Evolutionary conservation across 768 basidiomycete species (phyloP).

Genomic region (Boletus insuetus): DNA sequence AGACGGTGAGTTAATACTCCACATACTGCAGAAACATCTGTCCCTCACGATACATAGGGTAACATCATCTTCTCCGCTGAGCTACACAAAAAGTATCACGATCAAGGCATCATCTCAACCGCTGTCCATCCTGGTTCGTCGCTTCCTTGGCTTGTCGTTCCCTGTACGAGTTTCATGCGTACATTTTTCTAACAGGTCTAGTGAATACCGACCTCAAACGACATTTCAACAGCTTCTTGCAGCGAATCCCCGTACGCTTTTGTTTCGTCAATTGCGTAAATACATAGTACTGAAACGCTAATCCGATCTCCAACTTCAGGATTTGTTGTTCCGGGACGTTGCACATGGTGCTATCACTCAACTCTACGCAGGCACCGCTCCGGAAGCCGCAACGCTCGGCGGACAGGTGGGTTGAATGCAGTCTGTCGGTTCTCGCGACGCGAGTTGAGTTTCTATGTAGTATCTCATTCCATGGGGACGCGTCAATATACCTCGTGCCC

Average conservation of each 20-base stretch:
- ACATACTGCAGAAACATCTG: background rate
- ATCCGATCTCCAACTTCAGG: background rate
- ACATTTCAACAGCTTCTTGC: background rate
- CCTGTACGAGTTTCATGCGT: background rate
- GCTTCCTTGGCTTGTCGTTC: background rate
- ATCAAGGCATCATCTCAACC: constrained; percentile 43
- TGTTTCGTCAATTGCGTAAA: background rate
- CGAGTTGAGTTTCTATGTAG: background rate
- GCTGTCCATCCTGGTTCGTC: constrained; percentile 42
- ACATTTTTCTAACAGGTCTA: background rate
- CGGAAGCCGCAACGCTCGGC: constrained; percentile 1
- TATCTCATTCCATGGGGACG: constrained; percentile 10
- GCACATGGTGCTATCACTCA: constrained; percentile 8
- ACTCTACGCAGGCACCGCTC: constrained; percentile 9
- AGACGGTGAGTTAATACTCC: no score
- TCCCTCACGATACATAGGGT: constrained; percentile 30
- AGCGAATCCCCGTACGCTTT: constrained; percentile 1
- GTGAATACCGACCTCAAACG: constrained; percentile 4
- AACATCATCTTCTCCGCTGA: constrained; percentile 46
- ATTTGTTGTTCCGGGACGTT: background rate
- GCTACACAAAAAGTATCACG: constrained; percentile 43
- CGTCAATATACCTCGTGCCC: background rate
- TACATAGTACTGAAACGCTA: background rate
- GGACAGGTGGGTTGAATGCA: background rate
- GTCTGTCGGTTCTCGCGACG: background rate